Conservation (phyloP, 2,329 filamentous ascomycete genomes). For the Hymenoscyphus scutula region DNA sequence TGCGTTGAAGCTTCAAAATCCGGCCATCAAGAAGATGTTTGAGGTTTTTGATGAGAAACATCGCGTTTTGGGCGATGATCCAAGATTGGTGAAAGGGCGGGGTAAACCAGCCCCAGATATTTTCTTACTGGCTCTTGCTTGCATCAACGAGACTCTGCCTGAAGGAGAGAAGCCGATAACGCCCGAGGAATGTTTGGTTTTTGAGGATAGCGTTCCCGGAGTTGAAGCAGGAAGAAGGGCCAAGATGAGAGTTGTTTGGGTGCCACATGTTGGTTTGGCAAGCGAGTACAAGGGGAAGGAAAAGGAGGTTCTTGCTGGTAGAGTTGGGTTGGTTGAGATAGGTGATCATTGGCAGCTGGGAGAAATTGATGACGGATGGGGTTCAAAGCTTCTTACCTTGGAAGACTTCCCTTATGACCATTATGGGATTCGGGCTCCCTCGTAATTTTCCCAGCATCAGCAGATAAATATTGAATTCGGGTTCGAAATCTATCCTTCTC, state of each 20-base stretch:
- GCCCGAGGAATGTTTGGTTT: constrained; percentile 89
- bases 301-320: constrained; percentile 77
- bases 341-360: constrained; percentile 58
- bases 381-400: constrained; percentile 50
- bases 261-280: constrained; percentile 76
- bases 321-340: constrained; percentile 46
- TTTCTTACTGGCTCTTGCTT: constrained; percentile 80
- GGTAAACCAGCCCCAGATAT: constrained; percentile 96
- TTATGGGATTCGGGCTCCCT: constrained; percentile 48
- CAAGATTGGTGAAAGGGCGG: constrained; percentile 69
- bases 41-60: constrained; percentile 64
- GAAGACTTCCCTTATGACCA: constrained; percentile 56
- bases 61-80: constrained; percentile 81
- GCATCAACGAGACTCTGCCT: constrained; percentile 73
- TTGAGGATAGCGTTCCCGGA: constrained; percentile 92
- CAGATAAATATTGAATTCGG: too few relatives aligned
- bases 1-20: constrained; percentile 44
- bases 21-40: constrained; percentile 58
- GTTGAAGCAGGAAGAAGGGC: constrained; percentile 88
- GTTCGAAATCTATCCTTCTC: too few relatives aligned
- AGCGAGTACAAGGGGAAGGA: constrained; percentile 75
- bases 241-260: constrained; percentile 94
- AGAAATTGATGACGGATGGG: constrained; percentile 60
- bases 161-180: constrained; percentile 62
- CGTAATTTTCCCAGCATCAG: background rate